These are phyloP conservation scores for Rhinocladiella mackenziei DNA, from an alignment of 2,329 filamentous ascomycete genomes.

Conservation along the genomic window DNA sequence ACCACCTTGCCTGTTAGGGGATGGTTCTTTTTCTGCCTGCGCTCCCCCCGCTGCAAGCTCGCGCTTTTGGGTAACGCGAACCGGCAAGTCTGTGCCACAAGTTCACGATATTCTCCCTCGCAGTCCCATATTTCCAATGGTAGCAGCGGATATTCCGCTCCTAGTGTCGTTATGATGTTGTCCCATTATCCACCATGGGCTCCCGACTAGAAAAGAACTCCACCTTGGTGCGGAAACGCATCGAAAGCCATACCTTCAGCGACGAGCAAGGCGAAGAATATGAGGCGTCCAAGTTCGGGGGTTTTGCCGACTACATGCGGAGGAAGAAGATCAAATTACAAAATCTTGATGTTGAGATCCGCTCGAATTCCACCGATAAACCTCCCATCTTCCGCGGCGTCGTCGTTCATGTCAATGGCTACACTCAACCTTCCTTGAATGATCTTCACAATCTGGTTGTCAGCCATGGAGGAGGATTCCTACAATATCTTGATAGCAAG, in stretches of 20 bases:
- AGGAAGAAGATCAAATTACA: constrained; percentile 97
- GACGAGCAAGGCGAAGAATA: constrained; percentile 90
- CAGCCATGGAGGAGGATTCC: constrained; percentile 85
- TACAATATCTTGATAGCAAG: constrained; percentile 93
- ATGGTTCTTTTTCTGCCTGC: constrained; percentile 6
- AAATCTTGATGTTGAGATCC: constrained; percentile 81
- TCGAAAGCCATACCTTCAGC: constrained; percentile 67
- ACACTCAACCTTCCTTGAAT: constrained; percentile 88
- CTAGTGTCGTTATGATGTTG: constrained; percentile 19
- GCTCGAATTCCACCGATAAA: constrained; percentile 63
- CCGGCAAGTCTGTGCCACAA: no score
- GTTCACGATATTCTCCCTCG: no score
- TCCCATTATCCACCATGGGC: constrained; percentile 49
- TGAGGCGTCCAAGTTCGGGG: constrained; percentile 77
- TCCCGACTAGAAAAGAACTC: constrained; percentile 60
- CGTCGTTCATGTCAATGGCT: constrained; percentile 88
- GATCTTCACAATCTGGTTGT: constrained; percentile 86
- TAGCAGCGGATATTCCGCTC: no score
- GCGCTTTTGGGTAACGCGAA: no score
- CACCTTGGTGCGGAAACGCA: constrained; percentile 57
- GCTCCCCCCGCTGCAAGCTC: not conserved
- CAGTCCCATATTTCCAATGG: no score
- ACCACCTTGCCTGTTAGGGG: no score
- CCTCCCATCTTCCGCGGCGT: constrained; percentile 86
- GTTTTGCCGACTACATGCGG: constrained; percentile 86